Conservation (phyloP, 2,329 filamentous ascomycete genomes). For the Arthrobotrys sphaeroides region DNA sequence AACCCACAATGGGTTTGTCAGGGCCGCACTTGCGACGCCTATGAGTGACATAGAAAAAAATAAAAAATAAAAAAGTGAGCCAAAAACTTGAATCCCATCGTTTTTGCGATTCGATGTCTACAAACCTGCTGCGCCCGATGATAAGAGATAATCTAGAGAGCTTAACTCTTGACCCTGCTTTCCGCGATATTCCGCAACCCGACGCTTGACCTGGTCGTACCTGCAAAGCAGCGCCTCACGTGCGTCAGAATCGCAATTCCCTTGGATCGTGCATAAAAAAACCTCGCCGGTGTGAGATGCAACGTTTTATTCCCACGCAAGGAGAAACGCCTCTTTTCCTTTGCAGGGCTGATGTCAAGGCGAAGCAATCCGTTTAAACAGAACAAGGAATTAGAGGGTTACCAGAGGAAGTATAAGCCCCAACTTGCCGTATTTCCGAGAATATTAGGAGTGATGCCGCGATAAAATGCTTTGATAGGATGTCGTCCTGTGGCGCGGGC, state of each 20-base stretch:
- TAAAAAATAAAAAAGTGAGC: conserved; percentile 79
- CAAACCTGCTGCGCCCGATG: conserved; percentile 57
- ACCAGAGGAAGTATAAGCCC: conserved; percentile 89
- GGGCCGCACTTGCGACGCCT: conserved; percentile 70
- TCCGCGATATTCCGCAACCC: conserved; percentile 43
- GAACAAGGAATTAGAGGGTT: conserved; percentile 58
- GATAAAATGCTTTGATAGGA: conserved; percentile 71
- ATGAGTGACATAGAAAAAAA: too few relatives aligned
- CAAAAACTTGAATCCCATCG: neutral
- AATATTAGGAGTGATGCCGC: conserved; percentile 88
- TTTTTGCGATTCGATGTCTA: neutral
- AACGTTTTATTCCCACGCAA: conserved; percentile 58
- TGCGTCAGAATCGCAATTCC: conserved; percentile 56
- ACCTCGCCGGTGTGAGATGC: conserved; percentile 68
- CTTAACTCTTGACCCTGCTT: conserved; percentile 52
- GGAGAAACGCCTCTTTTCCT: neutral
- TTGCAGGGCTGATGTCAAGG: conserved; percentile 66
- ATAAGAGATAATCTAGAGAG: conserved; percentile 57
- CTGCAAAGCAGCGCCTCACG: conserved; percentile 59
- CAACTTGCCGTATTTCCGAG: conserved; percentile 89
- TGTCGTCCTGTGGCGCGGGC: conserved; percentile 44
- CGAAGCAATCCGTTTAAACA: conserved; percentile 11
- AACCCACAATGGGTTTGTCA: conserved; percentile 97
- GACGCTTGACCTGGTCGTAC: conserved; percentile 61
- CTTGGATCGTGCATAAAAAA: conserved; percentile 57